Percentiles rank a stretch among this genome's conserved stretches.
phyloP scores from a whole-genome alignment of 257 asterid genomes.

The Pogostemon cablin region DNA sequence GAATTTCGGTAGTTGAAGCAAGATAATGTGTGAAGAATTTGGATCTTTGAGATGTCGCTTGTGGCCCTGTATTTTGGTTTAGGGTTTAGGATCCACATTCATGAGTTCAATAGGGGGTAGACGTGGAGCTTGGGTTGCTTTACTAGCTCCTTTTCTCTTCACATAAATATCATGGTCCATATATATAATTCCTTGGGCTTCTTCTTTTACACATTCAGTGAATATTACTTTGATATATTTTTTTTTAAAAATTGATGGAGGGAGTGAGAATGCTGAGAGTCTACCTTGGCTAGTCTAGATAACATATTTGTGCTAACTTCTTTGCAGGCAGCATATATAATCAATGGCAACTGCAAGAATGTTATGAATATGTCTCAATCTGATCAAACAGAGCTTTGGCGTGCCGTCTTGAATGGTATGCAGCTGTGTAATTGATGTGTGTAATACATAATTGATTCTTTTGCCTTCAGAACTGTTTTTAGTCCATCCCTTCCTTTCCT shows the following conservation, averaged over 20 bases:
- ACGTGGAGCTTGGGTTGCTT: conserved; percentile 17
- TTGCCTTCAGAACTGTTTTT: conserved; percentile 10
- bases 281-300: conserved; percentile 12
- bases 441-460: conserved; percentile 13
- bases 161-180: conserved; percentile 12
- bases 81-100: conserved; percentile 23
- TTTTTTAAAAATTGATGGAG: conserved; percentile 11
- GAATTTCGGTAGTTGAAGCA: conserved; percentile 2
- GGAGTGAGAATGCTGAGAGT: conserved; percentile 15
- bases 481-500: not conserved
- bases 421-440: conserved; percentile 26
- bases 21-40: conserved; percentile 15
- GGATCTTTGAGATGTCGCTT: not conserved
- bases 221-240: not conserved
- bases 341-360: conserved; percentile 94
- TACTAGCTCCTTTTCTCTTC: conserved; percentile 22
- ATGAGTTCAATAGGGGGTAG: conserved; percentile 9
- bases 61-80: not conserved
- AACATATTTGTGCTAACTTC: conserved; percentile 25
- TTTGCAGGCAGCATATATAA: conserved; percentile 89
- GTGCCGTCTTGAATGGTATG: conserved; percentile 78
- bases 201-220: not conserved
- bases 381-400: conserved; percentile 95
- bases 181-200: conserved; percentile 19
- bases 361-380: conserved; percentile 94